These are phyloP conservation scores for Irpex rosettiformis DNA, from an alignment of 1,284 basidiomycete species.

Conservation along the genomic window DNA sequence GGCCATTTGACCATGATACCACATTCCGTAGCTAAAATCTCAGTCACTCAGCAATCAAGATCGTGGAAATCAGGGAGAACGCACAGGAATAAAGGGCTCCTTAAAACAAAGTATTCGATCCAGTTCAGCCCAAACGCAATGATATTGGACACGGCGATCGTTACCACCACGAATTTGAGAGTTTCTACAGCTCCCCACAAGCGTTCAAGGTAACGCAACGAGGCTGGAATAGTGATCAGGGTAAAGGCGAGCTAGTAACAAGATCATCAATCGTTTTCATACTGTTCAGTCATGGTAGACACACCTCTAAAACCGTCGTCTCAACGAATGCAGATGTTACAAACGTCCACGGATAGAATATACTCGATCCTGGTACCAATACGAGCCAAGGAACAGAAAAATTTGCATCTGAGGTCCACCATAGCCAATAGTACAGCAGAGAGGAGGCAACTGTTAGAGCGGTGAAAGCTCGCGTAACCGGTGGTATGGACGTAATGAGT, in stretches of 20 bases:
- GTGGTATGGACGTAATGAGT: constrained; percentile 68
- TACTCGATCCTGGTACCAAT: constrained; percentile 78
- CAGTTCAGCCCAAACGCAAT: constrained; percentile 84
- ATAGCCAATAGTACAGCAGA: constrained; percentile 61
- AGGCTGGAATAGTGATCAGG: constrained; percentile 76
- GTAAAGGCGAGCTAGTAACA: constrained; percentile 68
- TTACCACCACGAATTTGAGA: constrained; percentile 80
- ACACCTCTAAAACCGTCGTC: constrained; percentile 78
- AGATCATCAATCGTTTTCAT: constrained; percentile 16
- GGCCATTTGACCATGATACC: constrained; percentile 90
- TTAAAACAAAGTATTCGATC: constrained; percentile 70
- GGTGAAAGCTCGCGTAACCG: constrained; percentile 78
- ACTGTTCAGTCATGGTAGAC: constrained; percentile 26
- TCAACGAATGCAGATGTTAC: constrained; percentile 87
- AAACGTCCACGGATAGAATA: constrained; percentile 93
- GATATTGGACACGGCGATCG: constrained; percentile 80
- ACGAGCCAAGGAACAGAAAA: constrained; percentile 72
- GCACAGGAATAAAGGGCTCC: constrained; percentile 74
- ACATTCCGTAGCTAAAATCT: constrained; percentile 70
- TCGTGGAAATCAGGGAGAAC: constrained; percentile 31
- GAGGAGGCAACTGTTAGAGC: constrained; percentile 64
- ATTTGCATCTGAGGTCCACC: constrained; percentile 47
- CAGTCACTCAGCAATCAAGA: neutral
- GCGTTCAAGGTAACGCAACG: constrained; percentile 87
- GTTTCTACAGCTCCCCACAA: constrained; percentile 91